Evolutionary conservation across 495 filamentous ascomycete species (phyloP).

Genomic region (Talaromyces proteolyticus): DNA sequence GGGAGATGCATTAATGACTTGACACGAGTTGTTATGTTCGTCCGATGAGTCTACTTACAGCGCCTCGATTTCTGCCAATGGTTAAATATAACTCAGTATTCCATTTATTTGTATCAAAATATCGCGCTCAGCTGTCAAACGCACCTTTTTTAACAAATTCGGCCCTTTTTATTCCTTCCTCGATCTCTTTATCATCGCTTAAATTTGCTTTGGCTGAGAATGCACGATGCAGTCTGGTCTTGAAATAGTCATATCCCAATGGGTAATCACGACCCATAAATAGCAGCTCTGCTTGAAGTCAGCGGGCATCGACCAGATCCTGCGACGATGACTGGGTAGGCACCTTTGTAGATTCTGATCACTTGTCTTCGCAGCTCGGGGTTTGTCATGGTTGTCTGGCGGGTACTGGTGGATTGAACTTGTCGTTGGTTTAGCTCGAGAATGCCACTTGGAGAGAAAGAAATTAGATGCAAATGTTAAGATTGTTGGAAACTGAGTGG

Average conservation of each 20-base stretch:
- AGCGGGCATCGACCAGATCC: not conserved
- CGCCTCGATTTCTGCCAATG: constrained; percentile 72
- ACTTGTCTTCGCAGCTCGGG: constrained; percentile 69
- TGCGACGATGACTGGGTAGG: not conserved
- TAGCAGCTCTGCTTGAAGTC: constrained; percentile 60
- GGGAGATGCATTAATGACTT: no score
- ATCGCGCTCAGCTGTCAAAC: constrained; percentile 10
- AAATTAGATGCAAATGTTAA: no score
- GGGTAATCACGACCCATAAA: constrained; percentile 84
- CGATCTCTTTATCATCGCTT: constrained; percentile 67
- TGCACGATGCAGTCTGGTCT: constrained; percentile 72
- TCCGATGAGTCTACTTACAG: constrained; percentile 60
- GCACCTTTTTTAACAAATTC: constrained; percentile 88
- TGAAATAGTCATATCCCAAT: constrained; percentile 78
- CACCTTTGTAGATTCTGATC: constrained; percentile 88
- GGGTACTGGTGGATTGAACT: not conserved
- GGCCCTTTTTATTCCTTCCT: constrained; percentile 65
- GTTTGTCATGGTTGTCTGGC: constrained; percentile 35
- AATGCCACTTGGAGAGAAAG: no score
- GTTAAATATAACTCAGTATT: no score
- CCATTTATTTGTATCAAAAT: no score
- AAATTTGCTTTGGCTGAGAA: constrained; percentile 70
- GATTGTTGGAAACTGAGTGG: no score
- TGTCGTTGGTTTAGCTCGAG: not conserved
- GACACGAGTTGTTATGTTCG: no score